Conservation (phyloP, 768 basidiomycete species). For the Tricholoma bakamatsutake region DNA sequence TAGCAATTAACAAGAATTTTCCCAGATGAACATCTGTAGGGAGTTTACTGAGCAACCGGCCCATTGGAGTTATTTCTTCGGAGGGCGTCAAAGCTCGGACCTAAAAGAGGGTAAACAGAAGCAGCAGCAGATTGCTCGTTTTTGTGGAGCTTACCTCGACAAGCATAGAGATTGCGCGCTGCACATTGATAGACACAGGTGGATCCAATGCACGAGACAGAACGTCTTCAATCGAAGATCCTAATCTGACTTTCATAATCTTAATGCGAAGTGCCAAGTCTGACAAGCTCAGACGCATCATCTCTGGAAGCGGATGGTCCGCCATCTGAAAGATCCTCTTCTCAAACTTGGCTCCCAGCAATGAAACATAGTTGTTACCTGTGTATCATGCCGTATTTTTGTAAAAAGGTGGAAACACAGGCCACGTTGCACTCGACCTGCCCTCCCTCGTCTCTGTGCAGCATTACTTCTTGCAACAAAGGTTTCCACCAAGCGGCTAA, state of each 20-base stretch:
- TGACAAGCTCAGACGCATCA: conserved; percentile 88
- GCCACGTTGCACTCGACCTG: conserved; percentile 86
- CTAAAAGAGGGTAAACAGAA: conserved; percentile 26
- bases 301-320: conserved; percentile 90
- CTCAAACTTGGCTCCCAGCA: not conserved
- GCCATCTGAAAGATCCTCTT: conserved; percentile 51
- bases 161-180: conserved; percentile 84
- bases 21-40: conserved; percentile 96
- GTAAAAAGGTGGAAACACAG: conserved; percentile 97
- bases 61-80: conserved; percentile 95
- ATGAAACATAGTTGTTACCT: conserved; percentile 35
- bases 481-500: conserved; percentile 87
- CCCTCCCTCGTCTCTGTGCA: conserved; percentile 81
- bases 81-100: conserved; percentile 78
- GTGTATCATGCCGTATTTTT: conserved; percentile 74
- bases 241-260: conserved; percentile 87
- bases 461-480: conserved; percentile 92
- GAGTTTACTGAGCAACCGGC: conserved; percentile 80
- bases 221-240: conserved; percentile 83
- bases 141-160: conserved; percentile 57
- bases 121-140: not conserved
- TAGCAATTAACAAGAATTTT: conserved; percentile 84
- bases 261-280: conserved; percentile 89
- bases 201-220: conserved; percentile 87
- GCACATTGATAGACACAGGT: conserved; percentile 79